Evolutionary conservation across 805 yeast genomes (phyloP).

Genomic region (Metschnikowia lachancei): DNA sequence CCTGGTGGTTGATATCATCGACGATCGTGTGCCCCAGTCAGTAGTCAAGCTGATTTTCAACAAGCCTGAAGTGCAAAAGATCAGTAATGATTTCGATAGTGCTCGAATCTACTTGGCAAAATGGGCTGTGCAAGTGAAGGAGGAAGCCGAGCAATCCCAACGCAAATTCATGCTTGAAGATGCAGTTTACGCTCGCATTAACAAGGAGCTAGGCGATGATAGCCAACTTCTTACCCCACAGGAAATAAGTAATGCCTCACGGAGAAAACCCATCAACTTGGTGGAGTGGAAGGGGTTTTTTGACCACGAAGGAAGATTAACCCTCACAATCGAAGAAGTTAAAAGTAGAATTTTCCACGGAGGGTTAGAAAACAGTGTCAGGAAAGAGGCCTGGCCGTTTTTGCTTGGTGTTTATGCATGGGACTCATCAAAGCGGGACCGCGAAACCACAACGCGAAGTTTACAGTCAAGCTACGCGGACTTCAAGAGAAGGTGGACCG

Average conservation of each 20-base stretch:
- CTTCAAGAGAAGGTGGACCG: constrained; percentile 69
- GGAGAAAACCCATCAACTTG: constrained; percentile 62
- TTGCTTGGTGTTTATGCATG: constrained; percentile 82
- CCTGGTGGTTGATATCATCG: constrained; percentile 62
- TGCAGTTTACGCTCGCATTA: constrained; percentile 56
- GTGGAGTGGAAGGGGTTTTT: constrained; percentile 86
- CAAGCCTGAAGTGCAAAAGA: constrained; percentile 74
- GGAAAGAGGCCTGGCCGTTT: constrained; percentile 84
- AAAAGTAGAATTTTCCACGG: constrained; percentile 88
- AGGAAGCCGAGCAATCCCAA: constrained; percentile 71
- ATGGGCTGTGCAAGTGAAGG: constrained; percentile 94
- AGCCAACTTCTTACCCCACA: constrained; percentile 51
- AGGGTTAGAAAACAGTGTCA: constrained; percentile 58
- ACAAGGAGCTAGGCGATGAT: constrained; percentile 53
- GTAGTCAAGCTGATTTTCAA: constrained; percentile 53
- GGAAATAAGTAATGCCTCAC: constrained; percentile 58
- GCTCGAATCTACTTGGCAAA: constrained; percentile 91
- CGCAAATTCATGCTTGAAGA: constrained; percentile 53
- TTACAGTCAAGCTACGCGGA: constrained; percentile 59
- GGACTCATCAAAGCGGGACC: constrained; percentile 73
- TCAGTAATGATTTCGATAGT: constrained; percentile 89
- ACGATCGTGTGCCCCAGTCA: constrained; percentile 58
- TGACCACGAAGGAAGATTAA: constrained; percentile 72
- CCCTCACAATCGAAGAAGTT: constrained; percentile 72
- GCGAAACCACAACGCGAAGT: constrained; percentile 55